Evolutionary conservation across 768 basidiomycete genomes (phyloP), one percentile per base, ranked within the genome.

Genomic region (Pisolithus albus): DNA sequence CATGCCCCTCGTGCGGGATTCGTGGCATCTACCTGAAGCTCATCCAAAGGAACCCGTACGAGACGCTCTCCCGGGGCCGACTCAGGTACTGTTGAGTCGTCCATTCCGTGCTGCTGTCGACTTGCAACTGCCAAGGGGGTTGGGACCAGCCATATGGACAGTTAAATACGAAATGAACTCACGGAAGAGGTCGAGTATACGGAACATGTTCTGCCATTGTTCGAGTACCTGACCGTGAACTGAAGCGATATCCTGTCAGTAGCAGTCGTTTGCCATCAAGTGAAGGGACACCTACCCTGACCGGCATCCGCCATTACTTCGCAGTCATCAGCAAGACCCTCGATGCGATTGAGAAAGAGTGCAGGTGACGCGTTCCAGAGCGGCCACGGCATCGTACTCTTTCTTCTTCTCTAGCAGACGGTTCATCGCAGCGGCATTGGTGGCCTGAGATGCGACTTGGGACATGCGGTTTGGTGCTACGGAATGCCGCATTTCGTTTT

Each of bases 181-280:
- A 89, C 88, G 59, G 63, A 88, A 89, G 52, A 82, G 70, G 51
- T 70, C 78, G 46, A 90, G 70, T 48, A 87, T 87, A 57, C 81
- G 77, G 60, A 90, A 89, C 88, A 90, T 90, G 62, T 79, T 81
- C 9, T 86, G 84, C 87, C 86, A 89, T 55, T 88, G 86, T 52
- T 81, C 81, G 23, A 88, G 76, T 4, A 89, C 86, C 61, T 88
- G 79, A 9, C 87, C 87, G 55, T 85, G 83, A 32, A 84, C 87
- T 88, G 46, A 34, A 19, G 44, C 50, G 36, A 7, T n/a, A 32
- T 18, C 15, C 15, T 36, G 38, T 56, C 56, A 51, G 36, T 23
- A 15, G 46, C 8, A 45, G 49, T 26, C 1, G 5, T 41, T 19
- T 18, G 40, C 7, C 10, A 8, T 7, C 5, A 28, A n/a, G 7